A percentile compares a stretch with the other conserved stretches of the same genome.
phyloP scores from a whole-genome alignment of 805 yeast species.

The Grigorovia jiainica region DNA sequence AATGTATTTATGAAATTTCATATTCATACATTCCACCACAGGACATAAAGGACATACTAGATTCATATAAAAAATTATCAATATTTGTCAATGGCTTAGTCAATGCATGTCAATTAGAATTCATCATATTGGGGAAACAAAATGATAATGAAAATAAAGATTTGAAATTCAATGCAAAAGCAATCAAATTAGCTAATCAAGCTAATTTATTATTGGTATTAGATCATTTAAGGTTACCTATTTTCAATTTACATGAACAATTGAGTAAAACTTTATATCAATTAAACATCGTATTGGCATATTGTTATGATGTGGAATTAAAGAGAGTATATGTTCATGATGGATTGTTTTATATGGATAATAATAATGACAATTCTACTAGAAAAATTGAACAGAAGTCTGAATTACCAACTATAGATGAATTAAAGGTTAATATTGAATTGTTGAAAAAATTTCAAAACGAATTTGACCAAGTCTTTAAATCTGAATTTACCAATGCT shows the following conservation, averaged over 20 bases:
- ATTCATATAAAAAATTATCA: conserved; percentile 25
- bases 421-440: conserved; percentile 20
- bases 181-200: conserved; percentile 31
- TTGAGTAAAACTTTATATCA: conserved; percentile 28
- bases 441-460: conserved; percentile 26
- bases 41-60: conserved; percentile 30
- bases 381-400: conserved; percentile 9
- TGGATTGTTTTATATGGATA: too few relatives aligned
- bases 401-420: conserved; percentile 15
- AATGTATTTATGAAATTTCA: conserved; percentile 41
- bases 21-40: conserved; percentile 39
- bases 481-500: conserved; percentile 22
- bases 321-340: conserved; percentile 12
- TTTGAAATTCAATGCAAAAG: conserved; percentile 23
- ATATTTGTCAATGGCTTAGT: conserved; percentile 34
- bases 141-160: conserved; percentile 12
- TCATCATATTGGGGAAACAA: conserved; percentile 26
- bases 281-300: conserved; percentile 29
- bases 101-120: conserved; percentile 41
- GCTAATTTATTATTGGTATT: conserved; percentile 26
- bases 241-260: conserved; percentile 27
- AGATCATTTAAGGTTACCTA: conserved; percentile 23
- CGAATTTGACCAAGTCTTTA: conserved; percentile 28
- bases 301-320: conserved; percentile 34
- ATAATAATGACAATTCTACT: conserved; percentile 8